Percentiles rank a stretch among this genome's conserved stretches.
Evolutionary conservation across 2,329 filamentous ascomycete species (phyloP).

Genomic region (Penicillium hesseltinei): DNA sequence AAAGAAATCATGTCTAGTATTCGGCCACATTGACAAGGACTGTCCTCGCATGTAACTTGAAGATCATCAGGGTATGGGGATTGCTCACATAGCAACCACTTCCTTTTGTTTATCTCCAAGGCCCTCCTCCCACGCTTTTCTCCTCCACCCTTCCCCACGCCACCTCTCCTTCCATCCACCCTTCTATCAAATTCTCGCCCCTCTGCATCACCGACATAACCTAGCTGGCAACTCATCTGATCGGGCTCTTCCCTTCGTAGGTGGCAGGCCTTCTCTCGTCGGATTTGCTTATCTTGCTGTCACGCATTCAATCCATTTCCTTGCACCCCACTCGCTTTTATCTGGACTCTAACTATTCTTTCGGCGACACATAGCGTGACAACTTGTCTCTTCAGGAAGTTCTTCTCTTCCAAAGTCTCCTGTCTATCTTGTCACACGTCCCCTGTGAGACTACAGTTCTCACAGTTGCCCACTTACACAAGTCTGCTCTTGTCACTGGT

Average conservation of each 20-base stretch:
- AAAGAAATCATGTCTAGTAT: background rate
- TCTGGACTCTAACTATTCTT: no score
- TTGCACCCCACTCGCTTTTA: background rate
- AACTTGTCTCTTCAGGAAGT: background rate
- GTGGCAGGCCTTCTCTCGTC: background rate
- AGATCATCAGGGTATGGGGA: background rate
- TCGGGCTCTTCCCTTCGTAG: background rate
- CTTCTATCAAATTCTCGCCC: background rate
- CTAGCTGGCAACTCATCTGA: background rate
- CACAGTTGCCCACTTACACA: background rate
- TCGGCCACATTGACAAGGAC: no score
- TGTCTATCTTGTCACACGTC: background rate
- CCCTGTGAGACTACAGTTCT: no score
- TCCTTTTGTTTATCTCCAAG: background rate
- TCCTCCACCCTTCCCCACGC: background rate
- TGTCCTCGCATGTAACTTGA: background rate
- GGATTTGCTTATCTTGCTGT: background rate
- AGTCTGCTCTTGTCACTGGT: background rate
- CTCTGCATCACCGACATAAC: background rate
- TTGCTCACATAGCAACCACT: background rate
- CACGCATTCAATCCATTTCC: background rate
- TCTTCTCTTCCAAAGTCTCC: background rate
- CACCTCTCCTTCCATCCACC: background rate
- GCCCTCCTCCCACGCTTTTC: background rate
- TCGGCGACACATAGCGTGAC: background rate